Conservation (phyloP, 2,329 filamentous ascomycete genomes). For the Corinectria fuckeliana region DNA sequence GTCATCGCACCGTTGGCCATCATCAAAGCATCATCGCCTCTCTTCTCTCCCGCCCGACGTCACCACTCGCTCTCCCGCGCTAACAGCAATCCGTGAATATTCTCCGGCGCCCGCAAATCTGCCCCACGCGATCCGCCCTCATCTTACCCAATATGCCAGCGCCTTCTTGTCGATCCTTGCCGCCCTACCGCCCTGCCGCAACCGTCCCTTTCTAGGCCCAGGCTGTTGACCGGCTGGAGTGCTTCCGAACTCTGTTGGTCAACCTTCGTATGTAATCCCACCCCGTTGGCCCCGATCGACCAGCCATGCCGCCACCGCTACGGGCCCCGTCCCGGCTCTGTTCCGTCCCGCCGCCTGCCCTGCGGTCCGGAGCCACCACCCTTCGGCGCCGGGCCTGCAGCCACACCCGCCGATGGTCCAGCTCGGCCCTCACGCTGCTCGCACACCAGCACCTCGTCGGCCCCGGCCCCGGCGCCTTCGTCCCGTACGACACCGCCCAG, state of each 20-base stretch:
- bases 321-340: neutral
- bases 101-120: neutral
- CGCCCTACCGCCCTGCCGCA: neutral
- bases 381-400: neutral
- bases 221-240: too few relatives aligned
- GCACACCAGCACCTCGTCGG: slow-evolving; percentile 41
- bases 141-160: neutral
- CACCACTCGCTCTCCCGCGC: slow-evolving; percentile 11
- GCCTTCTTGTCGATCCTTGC: neutral
- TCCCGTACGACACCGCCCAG: slow-evolving; percentile 43
- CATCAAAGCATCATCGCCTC: neutral
- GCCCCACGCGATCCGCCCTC: neutral
- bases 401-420: slow-evolving; percentile 15
- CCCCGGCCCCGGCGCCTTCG: slow-evolving; percentile 29
- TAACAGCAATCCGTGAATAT: slow-evolving; percentile 1
- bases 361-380: slow-evolving; percentile 10
- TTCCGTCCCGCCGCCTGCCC: slow-evolving; percentile 8
- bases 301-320: slow-evolving; percentile 11
- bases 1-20: neutral
- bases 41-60: slow-evolving; percentile 7
- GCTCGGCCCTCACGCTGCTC: slow-evolving; percentile 30
- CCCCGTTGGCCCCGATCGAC: too few relatives aligned
- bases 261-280: too few relatives aligned
- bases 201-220: neutral
- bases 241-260: too few relatives aligned